Conservation (phyloP, 257 asterid species). For the Ilex asprella region DNA sequence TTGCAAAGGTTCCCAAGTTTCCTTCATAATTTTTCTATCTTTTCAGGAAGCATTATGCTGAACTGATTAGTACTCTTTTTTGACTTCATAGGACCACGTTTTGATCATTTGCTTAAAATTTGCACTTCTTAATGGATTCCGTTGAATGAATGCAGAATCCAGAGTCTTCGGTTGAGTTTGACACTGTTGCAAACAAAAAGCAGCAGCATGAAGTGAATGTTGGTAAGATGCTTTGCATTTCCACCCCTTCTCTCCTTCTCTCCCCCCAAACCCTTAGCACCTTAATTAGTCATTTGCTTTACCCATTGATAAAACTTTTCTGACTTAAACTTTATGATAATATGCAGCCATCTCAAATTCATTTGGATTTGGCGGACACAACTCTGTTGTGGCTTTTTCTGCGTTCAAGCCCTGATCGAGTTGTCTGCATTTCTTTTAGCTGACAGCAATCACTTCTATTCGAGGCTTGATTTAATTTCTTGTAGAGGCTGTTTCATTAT, state of each 20-base stretch:
- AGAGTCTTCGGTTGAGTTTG: slow-evolving; percentile 81
- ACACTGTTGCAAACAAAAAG: slow-evolving; percentile 70
- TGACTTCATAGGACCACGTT: too few relatives aligned
- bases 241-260: background rate
- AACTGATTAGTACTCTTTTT: too few relatives aligned
- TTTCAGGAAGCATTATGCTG: too few relatives aligned
- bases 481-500: slow-evolving; percentile 5
- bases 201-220: slow-evolving; percentile 77
- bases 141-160: slow-evolving; percentile 48
- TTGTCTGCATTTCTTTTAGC: slow-evolving; percentile 4
- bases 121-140: background rate
- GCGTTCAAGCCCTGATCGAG: slow-evolving; percentile 64
- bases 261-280: background rate
- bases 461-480: background rate
- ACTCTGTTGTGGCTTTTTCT: slow-evolving; percentile 65
- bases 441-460: slow-evolving; percentile 7
- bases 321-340: background rate
- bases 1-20: too few relatives aligned
- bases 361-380: slow-evolving; percentile 83
- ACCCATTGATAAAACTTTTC: background rate
- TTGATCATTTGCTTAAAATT: too few relatives aligned
- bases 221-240: slow-evolving; percentile 40
- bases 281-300: background rate
- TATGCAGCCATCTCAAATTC: slow-evolving; percentile 78
- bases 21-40: too few relatives aligned